These are phyloP conservation scores for Pseudogymnoascus sp. DNA, from an alignment of 2,329 filamentous ascomycete species.

Conservation along the genomic window DNA sequence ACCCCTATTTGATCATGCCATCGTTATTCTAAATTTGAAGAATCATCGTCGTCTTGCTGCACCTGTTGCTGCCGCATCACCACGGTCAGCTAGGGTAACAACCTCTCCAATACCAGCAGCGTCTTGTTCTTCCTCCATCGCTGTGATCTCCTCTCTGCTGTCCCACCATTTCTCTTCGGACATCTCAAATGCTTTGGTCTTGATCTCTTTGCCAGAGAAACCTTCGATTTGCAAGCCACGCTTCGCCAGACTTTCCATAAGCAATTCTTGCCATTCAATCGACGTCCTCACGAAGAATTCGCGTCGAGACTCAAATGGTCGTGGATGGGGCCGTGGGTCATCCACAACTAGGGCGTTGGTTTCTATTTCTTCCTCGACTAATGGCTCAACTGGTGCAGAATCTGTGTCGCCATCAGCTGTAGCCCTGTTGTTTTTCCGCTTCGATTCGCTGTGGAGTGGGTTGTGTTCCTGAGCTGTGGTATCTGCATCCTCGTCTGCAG, in stretches of 20 bases:
- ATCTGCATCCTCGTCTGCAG: slow-evolving; percentile 40
- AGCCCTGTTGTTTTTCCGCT: slow-evolving; percentile 46
- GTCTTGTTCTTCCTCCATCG: slow-evolving; percentile 91
- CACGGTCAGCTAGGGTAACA: slow-evolving; percentile 72
- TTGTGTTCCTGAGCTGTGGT: slow-evolving; percentile 29
- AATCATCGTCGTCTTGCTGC: slow-evolving; percentile 36
- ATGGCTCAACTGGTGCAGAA: slow-evolving; percentile 32
- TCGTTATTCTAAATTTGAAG: not conserved
- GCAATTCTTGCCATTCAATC: slow-evolving; percentile 80
- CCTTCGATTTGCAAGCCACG: slow-evolving; percentile 59
- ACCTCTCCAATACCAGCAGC: slow-evolving; percentile 92
- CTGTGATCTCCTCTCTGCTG: slow-evolving; percentile 84
- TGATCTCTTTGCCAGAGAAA: slow-evolving; percentile 79
- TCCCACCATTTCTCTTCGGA: slow-evolving; percentile 99
- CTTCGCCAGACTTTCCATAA: slow-evolving; percentile 67
- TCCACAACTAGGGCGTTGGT: slow-evolving; percentile 17
- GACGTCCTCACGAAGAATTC: slow-evolving; percentile 90
- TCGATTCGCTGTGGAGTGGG: slow-evolving; percentile 41
- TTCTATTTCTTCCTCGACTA: slow-evolving; percentile 54
- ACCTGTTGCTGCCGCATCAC: slow-evolving; percentile 43
- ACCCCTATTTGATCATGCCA: slow-evolving; percentile 2
- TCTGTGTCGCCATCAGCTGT: slow-evolving; percentile 34
- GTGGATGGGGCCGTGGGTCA: slow-evolving; percentile 30
- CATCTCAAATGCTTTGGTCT: slow-evolving; percentile 79
- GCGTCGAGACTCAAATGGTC: slow-evolving; percentile 70